Percentiles rank a stretch among this genome's conserved stretches.
phyloP scores from a whole-genome alignment of 2,329 filamentous ascomycete species.

The Fusarium sp. region DNA sequence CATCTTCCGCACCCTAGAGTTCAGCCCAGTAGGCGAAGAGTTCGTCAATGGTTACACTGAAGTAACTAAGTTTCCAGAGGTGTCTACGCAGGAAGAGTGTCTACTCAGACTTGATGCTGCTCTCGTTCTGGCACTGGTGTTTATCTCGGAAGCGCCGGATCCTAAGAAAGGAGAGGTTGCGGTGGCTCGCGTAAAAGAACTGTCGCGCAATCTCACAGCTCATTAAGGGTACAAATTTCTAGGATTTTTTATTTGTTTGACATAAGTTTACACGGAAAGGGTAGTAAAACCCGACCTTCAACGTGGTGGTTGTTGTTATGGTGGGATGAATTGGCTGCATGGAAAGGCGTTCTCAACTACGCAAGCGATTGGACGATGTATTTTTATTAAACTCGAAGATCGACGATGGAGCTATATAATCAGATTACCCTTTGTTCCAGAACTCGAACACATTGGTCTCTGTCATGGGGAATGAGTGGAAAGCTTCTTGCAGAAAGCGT shows the following conservation, averaged over 20 bases:
- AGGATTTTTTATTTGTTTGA: too few species aligned
- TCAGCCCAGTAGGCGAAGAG: background rate
- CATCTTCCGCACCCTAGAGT: constrained; percentile 21
- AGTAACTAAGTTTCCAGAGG: rapidly evolving
- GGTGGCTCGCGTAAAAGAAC: constrained; percentile 1
- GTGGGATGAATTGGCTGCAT: background rate
- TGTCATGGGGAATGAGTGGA: too few species aligned
- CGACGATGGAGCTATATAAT: too few species aligned
- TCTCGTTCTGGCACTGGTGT: constrained; percentile 22
- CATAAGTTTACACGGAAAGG: too few species aligned
- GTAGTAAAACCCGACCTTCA: background rate
- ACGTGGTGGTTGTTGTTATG: background rate
- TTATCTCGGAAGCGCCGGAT: constrained; percentile 12
- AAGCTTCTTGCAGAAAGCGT: too few species aligned
- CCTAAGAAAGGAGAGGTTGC: background rate
- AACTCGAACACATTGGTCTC: too few species aligned
- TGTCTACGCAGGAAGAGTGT: rapidly evolving
- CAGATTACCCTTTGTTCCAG: too few species aligned
- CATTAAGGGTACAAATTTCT: too few species aligned
- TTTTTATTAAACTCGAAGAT: too few species aligned
- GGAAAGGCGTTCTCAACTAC: constrained; percentile 5
- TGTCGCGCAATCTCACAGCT: background rate
- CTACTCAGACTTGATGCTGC: constrained; percentile 19
- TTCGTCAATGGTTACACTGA: background rate
- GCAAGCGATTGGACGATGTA: background rate